These are phyloP conservation scores for Sporisorium reilianum DNA, from an alignment of 1,284 basidiomycete species.

Conservation along the genomic window DNA sequence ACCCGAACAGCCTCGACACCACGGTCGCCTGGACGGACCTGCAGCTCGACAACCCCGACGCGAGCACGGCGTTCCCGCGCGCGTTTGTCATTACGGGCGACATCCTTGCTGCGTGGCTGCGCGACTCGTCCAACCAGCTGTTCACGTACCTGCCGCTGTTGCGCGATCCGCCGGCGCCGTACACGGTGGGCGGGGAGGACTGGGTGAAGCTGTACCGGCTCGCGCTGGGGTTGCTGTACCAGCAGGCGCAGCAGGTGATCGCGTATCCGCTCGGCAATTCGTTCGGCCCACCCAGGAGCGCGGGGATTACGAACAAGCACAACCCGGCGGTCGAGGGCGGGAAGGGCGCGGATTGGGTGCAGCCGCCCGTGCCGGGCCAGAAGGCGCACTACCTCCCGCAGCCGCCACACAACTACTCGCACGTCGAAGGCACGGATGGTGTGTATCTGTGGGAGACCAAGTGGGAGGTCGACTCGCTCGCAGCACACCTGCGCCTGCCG, in stretches of 20 bases:
- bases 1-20: conserved; percentile 55
- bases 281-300: conserved; percentile 51
- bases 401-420: conserved; percentile 45
- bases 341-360: conserved; percentile 43
- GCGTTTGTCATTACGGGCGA: conserved; percentile 58
- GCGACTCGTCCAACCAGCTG: conserved; percentile 53
- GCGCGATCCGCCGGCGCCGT: conserved; percentile 21
- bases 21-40: conserved; percentile 55
- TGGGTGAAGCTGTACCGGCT: conserved; percentile 55
- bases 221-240: conserved; percentile 48
- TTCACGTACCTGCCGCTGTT: conserved; percentile 48
- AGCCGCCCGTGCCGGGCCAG: conserved; percentile 37
- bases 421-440: conserved; percentile 60
- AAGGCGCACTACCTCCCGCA: conserved; percentile 34
- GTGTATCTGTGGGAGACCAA: conserved; percentile 63
- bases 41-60: conserved; percentile 36
- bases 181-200: conserved; percentile 29
- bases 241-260: conserved; percentile 52
- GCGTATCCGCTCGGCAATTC: conserved; percentile 48
- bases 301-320: conserved; percentile 44
- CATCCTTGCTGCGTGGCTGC: conserved; percentile 51
- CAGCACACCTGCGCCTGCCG: conserved; percentile 34
- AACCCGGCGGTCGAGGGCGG: conserved; percentile 38
- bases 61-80: conserved; percentile 41
- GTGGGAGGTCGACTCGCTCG: conserved; percentile 59